phyloP scores from a whole-genome alignment of 345 rosid genomes.

The Gossypioides kirkii region DNA sequence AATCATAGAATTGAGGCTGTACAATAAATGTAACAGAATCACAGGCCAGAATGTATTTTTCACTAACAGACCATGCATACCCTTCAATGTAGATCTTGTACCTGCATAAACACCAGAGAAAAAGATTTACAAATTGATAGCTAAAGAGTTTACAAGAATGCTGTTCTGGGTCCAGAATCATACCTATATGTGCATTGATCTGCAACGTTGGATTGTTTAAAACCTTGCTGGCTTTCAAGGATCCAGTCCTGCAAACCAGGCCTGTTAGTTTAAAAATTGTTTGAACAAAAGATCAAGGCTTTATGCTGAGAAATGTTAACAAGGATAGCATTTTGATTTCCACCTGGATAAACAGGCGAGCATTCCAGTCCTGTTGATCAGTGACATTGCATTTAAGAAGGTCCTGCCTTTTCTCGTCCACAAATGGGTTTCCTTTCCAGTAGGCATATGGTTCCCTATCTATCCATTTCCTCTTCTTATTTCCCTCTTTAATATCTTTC shows the following conservation, averaged over 20 bases:
- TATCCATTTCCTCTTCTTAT: constrained; percentile 44
- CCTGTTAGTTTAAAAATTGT: neutral
- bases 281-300: neutral
- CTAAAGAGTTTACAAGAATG: neutral
- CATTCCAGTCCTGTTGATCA: constrained; percentile 65
- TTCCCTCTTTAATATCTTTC: constrained; percentile 46
- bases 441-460: constrained; percentile 71
- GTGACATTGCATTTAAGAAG: constrained; percentile 66
- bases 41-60: constrained; percentile 53
- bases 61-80: constrained; percentile 59
- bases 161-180: neutral
- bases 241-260: constrained; percentile 63
- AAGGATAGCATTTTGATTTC: neutral
- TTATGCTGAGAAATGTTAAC: neutral
- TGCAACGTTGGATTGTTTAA: constrained; percentile 63
- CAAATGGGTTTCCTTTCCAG: constrained; percentile 85
- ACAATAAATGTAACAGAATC: constrained; percentile 40
- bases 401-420: constrained; percentile 44
- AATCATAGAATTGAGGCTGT: constrained; percentile 41
- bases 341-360: constrained; percentile 64
- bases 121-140: neutral
- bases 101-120: constrained; percentile 19
- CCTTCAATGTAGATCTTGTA: constrained; percentile 84
- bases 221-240: constrained; percentile 58
- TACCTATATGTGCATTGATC: constrained; percentile 72